phyloP scores from a whole-genome alignment of 768 basidiomycete genomes.

The Pulveroboletus ravenelii region DNA sequence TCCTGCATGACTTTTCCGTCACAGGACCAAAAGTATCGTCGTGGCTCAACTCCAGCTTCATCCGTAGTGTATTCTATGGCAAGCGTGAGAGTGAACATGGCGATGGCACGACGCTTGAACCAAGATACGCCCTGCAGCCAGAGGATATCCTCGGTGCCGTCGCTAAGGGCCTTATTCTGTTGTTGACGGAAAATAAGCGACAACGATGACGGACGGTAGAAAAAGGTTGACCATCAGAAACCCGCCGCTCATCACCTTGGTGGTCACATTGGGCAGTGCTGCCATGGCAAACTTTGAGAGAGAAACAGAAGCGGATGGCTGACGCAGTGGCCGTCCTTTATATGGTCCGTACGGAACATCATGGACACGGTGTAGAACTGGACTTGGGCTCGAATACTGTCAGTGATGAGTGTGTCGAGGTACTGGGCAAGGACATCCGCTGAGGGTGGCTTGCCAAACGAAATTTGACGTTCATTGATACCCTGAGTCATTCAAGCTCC shows the following conservation, averaged over 20 bases:
- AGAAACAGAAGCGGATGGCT: neutral
- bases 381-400: too few relatives aligned
- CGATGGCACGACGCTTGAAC: conserved; percentile 62
- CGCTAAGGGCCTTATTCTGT: conserved; percentile 69
- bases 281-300: conserved; percentile 45
- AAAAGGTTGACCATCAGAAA: conserved; percentile 50
- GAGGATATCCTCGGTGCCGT: conserved; percentile 58
- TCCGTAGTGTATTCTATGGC: conserved; percentile 61
- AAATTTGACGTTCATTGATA: conserved; percentile 32
- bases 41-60: conserved; percentile 51
- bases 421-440: conserved; percentile 42
- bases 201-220: neutral
- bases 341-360: too few relatives aligned
- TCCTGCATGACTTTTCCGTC: conserved; percentile 49
- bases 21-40: conserved; percentile 62
- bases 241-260: conserved; percentile 56
- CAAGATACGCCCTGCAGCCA: conserved; percentile 68
- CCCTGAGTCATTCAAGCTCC: conserved; percentile 15
- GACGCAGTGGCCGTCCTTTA: neutral
- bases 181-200: conserved; percentile 1
- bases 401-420: conserved; percentile 35
- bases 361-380: too few relatives aligned
- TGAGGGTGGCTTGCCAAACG: conserved; percentile 48
- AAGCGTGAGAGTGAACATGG: conserved; percentile 53
- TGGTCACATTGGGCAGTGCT: conserved; percentile 54